These are phyloP conservation scores for Cadophora gregata DNA, from an alignment of 2,329 filamentous ascomycete genomes.

Conservation along the genomic window DNA sequence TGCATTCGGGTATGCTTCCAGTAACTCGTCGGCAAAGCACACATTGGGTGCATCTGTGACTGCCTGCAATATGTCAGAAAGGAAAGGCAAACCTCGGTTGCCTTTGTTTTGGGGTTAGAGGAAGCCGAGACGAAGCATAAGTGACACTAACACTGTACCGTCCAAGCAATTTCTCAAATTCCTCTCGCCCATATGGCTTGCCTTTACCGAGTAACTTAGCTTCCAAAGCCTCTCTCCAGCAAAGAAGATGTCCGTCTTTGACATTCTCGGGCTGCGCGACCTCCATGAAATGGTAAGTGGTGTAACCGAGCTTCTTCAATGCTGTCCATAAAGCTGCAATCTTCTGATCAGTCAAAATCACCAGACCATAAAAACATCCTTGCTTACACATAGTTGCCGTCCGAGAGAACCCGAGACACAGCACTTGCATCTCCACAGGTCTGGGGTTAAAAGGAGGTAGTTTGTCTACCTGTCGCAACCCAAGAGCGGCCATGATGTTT, in stretches of 20 bases:
- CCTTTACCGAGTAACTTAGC: not conserved
- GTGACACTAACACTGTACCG: not conserved
- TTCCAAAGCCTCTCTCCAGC: slow-evolving; percentile 15
- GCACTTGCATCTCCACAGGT: slow-evolving; percentile 13
- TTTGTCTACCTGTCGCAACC: slow-evolving; percentile 3
- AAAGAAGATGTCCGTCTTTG: slow-evolving; percentile 1
- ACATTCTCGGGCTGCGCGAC: slow-evolving; percentile 2
- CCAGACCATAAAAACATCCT: not conserved
- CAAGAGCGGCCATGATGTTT: not conserved
- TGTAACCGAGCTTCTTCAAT: slow-evolving; percentile 9
- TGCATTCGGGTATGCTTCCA: slow-evolving; percentile 5
- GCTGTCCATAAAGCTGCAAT: slow-evolving; percentile 4
- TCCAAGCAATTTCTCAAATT: slow-evolving; percentile 9
- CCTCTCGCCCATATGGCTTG: not conserved
- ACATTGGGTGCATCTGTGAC: slow-evolving; percentile 17
- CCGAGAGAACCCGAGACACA: slow-evolving; percentile 11
- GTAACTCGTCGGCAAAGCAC: slow-evolving; percentile 6
- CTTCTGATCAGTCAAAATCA: no score
- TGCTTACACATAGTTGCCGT: slow-evolving; percentile 13
- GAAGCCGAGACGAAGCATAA: not conserved
- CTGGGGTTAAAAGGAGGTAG: not conserved
- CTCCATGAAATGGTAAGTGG: slow-evolving; percentile 9
- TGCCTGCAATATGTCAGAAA: not conserved
- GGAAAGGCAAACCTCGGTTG: not conserved
- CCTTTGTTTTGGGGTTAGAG: not conserved